Conservation (phyloP, 805 yeast species). For the Myxozyma lipomycoides region DNA sequence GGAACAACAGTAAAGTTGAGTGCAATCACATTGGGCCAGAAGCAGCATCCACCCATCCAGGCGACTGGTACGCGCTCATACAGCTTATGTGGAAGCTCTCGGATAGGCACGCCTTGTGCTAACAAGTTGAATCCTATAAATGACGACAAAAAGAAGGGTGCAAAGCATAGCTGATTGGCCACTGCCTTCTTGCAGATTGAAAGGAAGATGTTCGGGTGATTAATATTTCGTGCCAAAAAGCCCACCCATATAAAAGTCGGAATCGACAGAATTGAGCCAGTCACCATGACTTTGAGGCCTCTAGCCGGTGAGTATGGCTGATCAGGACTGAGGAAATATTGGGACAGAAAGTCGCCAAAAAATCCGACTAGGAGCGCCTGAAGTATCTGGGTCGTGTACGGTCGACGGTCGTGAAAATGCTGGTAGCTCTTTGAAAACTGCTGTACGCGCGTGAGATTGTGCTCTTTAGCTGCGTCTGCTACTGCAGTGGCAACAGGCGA, state of each 20-base stretch:
- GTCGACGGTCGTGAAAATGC: conserved; percentile 19
- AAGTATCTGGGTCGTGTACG: conserved; percentile 22
- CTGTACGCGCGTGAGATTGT: not conserved
- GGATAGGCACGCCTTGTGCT: conserved; percentile 16
- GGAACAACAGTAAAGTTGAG: conserved; percentile 26
- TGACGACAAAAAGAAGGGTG: conserved; percentile 24
- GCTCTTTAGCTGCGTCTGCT: not conserved
- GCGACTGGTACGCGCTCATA: conserved; percentile 24
- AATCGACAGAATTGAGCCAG: conserved; percentile 17
- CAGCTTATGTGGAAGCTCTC: conserved; percentile 7
- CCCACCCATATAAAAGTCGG: conserved; percentile 23
- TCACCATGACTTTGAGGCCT: conserved; percentile 21
- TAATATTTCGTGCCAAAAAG: conserved; percentile 20
- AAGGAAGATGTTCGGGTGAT: conserved; percentile 15
- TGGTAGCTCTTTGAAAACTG: conserved; percentile 10
- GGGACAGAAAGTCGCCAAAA: conserved; percentile 22
- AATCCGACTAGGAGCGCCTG: conserved; percentile 14
- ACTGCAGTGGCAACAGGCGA: not conserved
- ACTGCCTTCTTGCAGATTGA: conserved; percentile 18
- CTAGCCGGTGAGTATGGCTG: conserved; percentile 11
- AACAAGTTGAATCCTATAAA: conserved; percentile 20
- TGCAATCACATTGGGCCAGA: conserved; percentile 25
- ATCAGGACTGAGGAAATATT: conserved; percentile 13
- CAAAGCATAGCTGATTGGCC: conserved; percentile 22
- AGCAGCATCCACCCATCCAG: conserved; percentile 28